Evolutionary conservation across 1,284 basidiomycete genomes (phyloP).

Genomic region (Neotropicomus parvogracilis): DNA sequence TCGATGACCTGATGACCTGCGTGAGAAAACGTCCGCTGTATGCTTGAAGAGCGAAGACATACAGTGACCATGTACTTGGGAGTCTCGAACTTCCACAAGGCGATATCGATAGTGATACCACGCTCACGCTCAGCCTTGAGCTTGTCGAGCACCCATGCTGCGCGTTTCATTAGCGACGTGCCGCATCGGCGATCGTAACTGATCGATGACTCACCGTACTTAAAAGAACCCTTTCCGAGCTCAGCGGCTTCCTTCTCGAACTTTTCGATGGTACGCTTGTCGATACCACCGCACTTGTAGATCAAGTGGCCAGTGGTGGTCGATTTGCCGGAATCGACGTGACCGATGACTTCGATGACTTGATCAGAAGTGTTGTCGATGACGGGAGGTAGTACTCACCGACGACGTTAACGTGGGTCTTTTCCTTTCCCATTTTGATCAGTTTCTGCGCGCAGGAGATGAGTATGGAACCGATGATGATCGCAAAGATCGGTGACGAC

Average conservation of each 20-base stretch:
- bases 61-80: conserved; percentile 89
- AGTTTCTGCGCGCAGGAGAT: conserved; percentile 40
- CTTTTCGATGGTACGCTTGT: conserved; percentile 99
- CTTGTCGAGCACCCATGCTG: conserved; percentile 99
- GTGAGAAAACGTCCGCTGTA: conserved; percentile 13
- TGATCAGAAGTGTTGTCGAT: conserved; percentile 21
- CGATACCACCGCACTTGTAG: conserved; percentile 99
- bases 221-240: conserved; percentile 99
- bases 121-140: conserved; percentile 99
- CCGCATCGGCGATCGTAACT: conserved; percentile 22
- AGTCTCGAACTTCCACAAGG: conserved; percentile 99
- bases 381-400: conserved; percentile 49
- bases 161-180: conserved; percentile 16
- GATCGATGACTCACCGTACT: conserved; percentile 70
- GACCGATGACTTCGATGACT: conserved; percentile 79
- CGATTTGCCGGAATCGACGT: conserved; percentile 98
- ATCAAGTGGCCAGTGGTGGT: conserved; percentile 99
- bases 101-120: conserved; percentile 99
- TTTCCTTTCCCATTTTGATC: conserved; percentile 86
- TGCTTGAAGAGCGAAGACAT: conserved; percentile 30
- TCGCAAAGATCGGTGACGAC: conserved; percentile 29
- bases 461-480: conserved; percentile 26
- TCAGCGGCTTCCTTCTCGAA: conserved; percentile 99
- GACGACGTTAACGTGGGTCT: conserved; percentile 88
- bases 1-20: conserved; percentile 74